phyloP scores from a whole-genome alignment of 1,284 basidiomycete species.

The Pulchroboletus neoregius region DNA sequence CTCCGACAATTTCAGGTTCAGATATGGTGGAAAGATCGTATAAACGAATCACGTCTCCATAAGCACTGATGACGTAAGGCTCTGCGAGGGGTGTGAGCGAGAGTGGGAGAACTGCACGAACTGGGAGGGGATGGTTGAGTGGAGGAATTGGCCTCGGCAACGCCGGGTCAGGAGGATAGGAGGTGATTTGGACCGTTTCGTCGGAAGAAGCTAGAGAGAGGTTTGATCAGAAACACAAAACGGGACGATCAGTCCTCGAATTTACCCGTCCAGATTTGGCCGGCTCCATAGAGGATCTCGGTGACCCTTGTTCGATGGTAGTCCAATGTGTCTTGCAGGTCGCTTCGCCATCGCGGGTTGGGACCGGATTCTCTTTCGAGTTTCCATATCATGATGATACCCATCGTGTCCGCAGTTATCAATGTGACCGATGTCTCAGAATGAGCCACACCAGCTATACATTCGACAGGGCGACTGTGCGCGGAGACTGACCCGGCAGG shows the following conservation, averaged over 20 bases:
- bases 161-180: constrained; percentile 32
- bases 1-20: constrained; percentile 61
- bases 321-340: constrained; percentile 54
- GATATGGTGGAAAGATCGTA: constrained; percentile 64
- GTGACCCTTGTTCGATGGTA: constrained; percentile 81
- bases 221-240: constrained; percentile 1
- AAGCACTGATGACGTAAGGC: constrained; percentile 73
- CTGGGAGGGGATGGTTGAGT: constrained; percentile 63
- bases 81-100: constrained; percentile 55
- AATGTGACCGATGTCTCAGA: constrained; percentile 49
- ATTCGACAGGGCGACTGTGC: constrained; percentile 70
- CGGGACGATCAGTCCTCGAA: constrained; percentile 2
- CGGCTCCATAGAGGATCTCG: constrained; percentile 60
- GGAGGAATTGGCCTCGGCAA: constrained; percentile 39
- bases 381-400: constrained; percentile 75
- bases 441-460: constrained; percentile 47
- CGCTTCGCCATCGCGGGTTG: constrained; percentile 50
- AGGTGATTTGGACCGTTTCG: constrained; percentile 68
- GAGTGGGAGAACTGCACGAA: constrained; percentile 71
- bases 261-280: constrained; percentile 82
- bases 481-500: constrained; percentile 65
- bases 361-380: constrained; percentile 46
- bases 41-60: constrained; percentile 76
- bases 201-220: constrained; percentile 72
- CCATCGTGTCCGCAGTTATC: constrained; percentile 86